Conservation (phyloP, 2,329 filamentous ascomycete genomes). For the Sodiomyces alkalinus region DNA sequence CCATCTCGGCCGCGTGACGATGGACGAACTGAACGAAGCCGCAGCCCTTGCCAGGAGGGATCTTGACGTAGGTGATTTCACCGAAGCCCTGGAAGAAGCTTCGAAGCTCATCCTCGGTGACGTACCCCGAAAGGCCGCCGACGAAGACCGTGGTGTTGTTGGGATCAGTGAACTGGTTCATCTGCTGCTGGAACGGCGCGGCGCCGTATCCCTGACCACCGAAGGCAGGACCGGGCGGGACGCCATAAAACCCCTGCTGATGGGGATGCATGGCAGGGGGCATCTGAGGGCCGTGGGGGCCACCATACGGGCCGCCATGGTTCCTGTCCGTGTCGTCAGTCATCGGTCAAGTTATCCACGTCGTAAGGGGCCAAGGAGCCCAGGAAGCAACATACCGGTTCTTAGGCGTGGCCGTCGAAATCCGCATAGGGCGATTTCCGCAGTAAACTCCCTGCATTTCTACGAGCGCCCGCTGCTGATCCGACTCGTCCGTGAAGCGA, state of each 20-base stretch:
- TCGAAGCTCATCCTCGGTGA: constrained; percentile 97
- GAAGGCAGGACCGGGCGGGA: constrained; percentile 6
- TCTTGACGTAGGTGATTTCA: constrained; percentile 99
- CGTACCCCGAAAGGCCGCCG: constrained; percentile 89
- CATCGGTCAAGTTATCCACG: background rate
- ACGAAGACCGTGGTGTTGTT: constrained; percentile 99
- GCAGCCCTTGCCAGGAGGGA: constrained; percentile 95
- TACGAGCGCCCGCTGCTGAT: constrained; percentile 86
- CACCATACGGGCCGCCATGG: constrained; percentile 20
- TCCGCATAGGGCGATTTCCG: constrained; percentile 96
- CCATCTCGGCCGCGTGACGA: constrained; percentile 97
- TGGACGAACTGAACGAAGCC: constrained; percentile 99
- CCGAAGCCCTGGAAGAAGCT: constrained; percentile 99
- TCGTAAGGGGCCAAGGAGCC: background rate
- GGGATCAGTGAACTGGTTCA: constrained; percentile 99
- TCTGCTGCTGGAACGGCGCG: constrained; percentile 23
- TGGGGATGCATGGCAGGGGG: constrained; percentile 19
- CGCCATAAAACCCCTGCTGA: constrained; percentile 19
- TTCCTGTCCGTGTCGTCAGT: constrained; percentile 5
- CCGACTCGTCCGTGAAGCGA: constrained; percentile 85
- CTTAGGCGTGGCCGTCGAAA: constrained; percentile 95
- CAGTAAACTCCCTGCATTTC: constrained; percentile 99
- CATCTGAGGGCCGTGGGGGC: constrained; percentile 24
- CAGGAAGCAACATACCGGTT: constrained; percentile 40
- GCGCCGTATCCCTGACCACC: constrained; percentile 2